A percentile compares a stretch with the other conserved stretches of the same genome.
Evolutionary conservation across 345 rosid genomes (phyloP).

Genomic region (Lepidium aucheri): DNA sequence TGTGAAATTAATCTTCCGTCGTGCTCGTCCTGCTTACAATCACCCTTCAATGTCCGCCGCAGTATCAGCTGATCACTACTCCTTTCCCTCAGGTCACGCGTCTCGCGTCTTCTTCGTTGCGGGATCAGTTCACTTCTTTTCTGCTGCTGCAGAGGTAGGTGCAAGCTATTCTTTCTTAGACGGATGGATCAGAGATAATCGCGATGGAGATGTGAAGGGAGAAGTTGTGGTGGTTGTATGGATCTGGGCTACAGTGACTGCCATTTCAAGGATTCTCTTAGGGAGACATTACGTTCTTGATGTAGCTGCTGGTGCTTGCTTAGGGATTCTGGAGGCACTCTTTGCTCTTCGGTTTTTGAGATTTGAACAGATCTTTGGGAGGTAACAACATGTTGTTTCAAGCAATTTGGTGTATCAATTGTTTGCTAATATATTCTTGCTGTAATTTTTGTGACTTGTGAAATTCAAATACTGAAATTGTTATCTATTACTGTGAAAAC

Average conservation of each 20-base stretch:
- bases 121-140: conserved; percentile 39
- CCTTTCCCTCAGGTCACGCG: conserved; percentile 95
- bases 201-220: conserved; percentile 10
- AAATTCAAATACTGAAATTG: background rate
- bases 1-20: conserved; percentile 65
- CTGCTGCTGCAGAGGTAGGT: background rate
- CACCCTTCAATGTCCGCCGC: conserved; percentile 61
- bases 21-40: conserved; percentile 79
- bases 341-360: conserved; percentile 39
- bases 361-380: conserved; percentile 10
- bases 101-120: conserved; percentile 76
- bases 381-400: conserved; percentile 10
- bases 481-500: background rate
- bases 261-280: conserved; percentile 65
- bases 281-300: conserved; percentile 74
- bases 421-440: background rate
- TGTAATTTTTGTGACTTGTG: background rate
- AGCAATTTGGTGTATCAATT: background rate
- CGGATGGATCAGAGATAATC: conserved; percentile 19
- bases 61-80: conserved; percentile 64
- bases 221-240: conserved; percentile 30
- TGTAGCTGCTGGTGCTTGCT: conserved; percentile 57
- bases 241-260: conserved; percentile 64
- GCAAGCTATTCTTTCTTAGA: conserved; percentile 15
- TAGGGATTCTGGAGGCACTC: conserved; percentile 61